phyloP scores from a whole-genome alignment of 371 early-diverging fungal genomes.

The Apophysomyces sp. region DNA sequence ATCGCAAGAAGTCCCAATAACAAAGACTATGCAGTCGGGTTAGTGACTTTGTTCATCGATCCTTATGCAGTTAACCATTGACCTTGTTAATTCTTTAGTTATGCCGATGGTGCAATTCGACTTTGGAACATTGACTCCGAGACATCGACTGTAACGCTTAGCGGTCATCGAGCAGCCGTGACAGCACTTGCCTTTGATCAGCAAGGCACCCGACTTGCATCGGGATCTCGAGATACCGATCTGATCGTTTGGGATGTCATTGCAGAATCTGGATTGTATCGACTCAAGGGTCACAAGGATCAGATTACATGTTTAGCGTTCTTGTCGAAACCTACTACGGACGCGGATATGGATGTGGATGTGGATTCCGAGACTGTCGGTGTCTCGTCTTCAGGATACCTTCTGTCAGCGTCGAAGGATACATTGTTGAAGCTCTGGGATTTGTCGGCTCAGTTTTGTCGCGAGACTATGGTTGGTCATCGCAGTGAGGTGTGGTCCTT shows the following conservation, averaged over 20 bases:
- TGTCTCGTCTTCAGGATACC: slow-evolving; percentile 56
- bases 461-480: slow-evolving; percentile 92
- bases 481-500: slow-evolving; percentile 92
- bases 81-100: slow-evolving; percentile 31
- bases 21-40: slow-evolving; percentile 82
- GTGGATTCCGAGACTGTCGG: slow-evolving; percentile 35
- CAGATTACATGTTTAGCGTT: slow-evolving; percentile 77
- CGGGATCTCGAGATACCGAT: slow-evolving; percentile 92
- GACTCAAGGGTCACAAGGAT: slow-evolving; percentile 94
- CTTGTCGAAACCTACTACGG: slow-evolving; percentile 24
- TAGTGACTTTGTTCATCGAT: slow-evolving; percentile 15
- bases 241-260: slow-evolving; percentile 95
- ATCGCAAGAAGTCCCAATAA: slow-evolving; percentile 67
- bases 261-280: slow-evolving; percentile 83
- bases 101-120: slow-evolving; percentile 84
- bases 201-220: slow-evolving; percentile 79
- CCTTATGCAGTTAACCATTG: slow-evolving; percentile 21
- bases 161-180: slow-evolving; percentile 90
- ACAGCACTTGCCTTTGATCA: slow-evolving; percentile 81
- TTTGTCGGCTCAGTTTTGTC: slow-evolving; percentile 87
- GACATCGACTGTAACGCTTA: slow-evolving; percentile 70
- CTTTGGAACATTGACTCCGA: slow-evolving; percentile 62
- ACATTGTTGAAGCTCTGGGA: slow-evolving; percentile 97
- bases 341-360: neutral
- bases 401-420: slow-evolving; percentile 91